Conservation (phyloP, 257 asterid species). For the Hygrophila difformis region DNA sequence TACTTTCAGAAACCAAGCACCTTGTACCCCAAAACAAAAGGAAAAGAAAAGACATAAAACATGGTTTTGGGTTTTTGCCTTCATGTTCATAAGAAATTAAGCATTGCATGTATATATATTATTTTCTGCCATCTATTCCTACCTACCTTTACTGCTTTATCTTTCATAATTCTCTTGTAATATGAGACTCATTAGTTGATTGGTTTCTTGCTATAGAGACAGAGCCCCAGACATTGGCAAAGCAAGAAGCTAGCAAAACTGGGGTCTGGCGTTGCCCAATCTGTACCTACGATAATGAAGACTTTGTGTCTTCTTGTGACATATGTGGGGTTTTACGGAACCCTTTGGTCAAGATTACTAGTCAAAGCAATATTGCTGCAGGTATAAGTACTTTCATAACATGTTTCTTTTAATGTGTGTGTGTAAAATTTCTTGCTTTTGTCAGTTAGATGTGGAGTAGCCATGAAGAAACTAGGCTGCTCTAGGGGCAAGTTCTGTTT, state of each 20-base stretch:
- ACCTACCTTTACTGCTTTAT: not conserved
- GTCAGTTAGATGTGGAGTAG: too few species aligned
- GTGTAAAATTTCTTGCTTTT: too few species aligned
- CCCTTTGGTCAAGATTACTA: slow-evolving; percentile 65
- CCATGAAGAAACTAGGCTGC: too few species aligned
- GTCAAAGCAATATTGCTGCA: slow-evolving; percentile 26
- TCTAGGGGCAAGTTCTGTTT: too few species aligned
- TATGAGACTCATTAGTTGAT: slow-evolving; percentile 17
- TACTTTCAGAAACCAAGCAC: slow-evolving; percentile 1
- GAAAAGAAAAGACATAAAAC: not conserved
- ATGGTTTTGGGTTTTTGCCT: too few species aligned
- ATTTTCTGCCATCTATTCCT: not conserved
- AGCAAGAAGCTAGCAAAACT: slow-evolving; percentile 27
- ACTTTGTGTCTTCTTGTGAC: slow-evolving; percentile 67
- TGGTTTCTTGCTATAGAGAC: slow-evolving; percentile 27
- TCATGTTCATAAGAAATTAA: too few species aligned
- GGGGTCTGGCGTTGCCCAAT: slow-evolving; percentile 89
- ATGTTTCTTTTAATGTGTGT: too few species aligned
- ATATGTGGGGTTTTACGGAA: slow-evolving; percentile 91
- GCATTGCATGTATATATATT: not conserved
- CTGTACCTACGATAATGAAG: slow-evolving; percentile 90
- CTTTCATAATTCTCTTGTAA: slow-evolving; percentile 8
- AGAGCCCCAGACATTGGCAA: slow-evolving; percentile 25
- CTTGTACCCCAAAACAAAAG: slow-evolving; percentile 1
- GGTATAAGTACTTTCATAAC: slow-evolving; percentile 34